A percentile compares a stretch with the other conserved stretches of the same genome.
These are phyloP conservation scores for Ophidiomyces ophidiicola DNA, from an alignment of 2,329 filamentous ascomycete genomes.

Conservation along the genomic window DNA sequence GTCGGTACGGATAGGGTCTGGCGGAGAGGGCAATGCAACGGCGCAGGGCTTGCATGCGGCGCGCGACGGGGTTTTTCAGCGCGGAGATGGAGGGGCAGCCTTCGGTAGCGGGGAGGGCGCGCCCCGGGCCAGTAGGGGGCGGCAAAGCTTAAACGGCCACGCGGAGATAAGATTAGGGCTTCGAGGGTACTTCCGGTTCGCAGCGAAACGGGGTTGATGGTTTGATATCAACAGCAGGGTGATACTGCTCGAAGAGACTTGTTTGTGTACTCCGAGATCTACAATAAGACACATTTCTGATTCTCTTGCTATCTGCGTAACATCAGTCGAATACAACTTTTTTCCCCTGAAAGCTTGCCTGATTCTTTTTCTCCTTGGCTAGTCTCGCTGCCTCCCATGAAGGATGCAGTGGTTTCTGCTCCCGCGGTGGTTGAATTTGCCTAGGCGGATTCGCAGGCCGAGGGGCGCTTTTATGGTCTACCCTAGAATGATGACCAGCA, in stretches of 20 bases:
- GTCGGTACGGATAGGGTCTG: background rate
- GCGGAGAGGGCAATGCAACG: conserved; percentile 3
- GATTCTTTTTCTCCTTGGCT: conserved; percentile 41
- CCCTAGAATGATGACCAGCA: conserved; percentile 10
- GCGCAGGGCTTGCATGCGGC: conserved; percentile 4
- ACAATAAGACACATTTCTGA: too few relatives aligned
- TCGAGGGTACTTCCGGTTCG: background rate
- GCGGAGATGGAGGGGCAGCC: conserved; percentile 3
- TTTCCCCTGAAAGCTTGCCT: conserved; percentile 45
- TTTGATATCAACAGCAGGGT: too few relatives aligned
- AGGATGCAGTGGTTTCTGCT: conserved; percentile 47
- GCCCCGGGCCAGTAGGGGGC: too few relatives aligned
- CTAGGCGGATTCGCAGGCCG: conserved; percentile 5
- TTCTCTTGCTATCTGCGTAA: background rate
- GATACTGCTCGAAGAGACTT: too few relatives aligned
- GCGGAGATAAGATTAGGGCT: conserved; percentile 5
- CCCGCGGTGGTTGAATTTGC: conserved; percentile 16
- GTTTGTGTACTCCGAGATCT: too few relatives aligned
- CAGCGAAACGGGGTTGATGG: too few relatives aligned
- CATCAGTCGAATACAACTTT: conserved; percentile 50
- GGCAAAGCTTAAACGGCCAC: too few relatives aligned
- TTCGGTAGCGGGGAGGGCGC: conserved; percentile 1
- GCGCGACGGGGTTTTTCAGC: background rate
- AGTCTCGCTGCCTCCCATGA: conserved; percentile 53
- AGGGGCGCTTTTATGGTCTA: background rate